A percentile compares a stretch with the other conserved stretches of the same genome.
Conservation (phyloP, 2,329 filamentous ascomycete species). For the Aspergillus glaucus region DNA sequence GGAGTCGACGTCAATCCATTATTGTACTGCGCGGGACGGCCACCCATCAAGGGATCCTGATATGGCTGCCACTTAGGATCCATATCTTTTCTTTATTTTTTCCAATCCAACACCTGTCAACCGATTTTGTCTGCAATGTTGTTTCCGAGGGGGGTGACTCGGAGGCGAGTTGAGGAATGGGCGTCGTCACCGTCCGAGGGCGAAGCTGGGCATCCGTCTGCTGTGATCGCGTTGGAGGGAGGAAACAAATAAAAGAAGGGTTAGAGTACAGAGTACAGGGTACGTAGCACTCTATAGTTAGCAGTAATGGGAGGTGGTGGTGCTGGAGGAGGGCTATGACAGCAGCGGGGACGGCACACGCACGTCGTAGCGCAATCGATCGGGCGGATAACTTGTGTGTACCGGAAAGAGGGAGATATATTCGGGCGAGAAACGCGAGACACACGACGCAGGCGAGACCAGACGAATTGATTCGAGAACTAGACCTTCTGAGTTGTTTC, state of each 20-base stretch:
- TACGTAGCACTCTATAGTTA: too few relatives aligned
- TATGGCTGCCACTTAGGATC: conserved; percentile 63
- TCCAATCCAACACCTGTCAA: conserved; percentile 3
- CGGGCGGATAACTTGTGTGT: conserved; percentile 2
- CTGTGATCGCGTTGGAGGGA: conserved; percentile 21
- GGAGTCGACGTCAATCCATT: conserved; percentile 46
- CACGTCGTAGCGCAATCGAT: conserved; percentile 20
- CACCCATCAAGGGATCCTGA: conserved; percentile 51
- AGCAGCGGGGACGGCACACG: conserved; percentile 22
- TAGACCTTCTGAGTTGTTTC: neutral
- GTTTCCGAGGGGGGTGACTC: too few relatives aligned
- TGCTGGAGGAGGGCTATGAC: conserved; percentile 11
- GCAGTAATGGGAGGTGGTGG: conserved; percentile 1
- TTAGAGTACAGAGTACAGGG: too few relatives aligned
- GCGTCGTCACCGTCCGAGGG: too few relatives aligned
- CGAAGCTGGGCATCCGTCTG: conserved; percentile 15
- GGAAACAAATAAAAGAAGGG: too few relatives aligned
- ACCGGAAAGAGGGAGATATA: neutral
- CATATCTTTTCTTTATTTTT: conserved; percentile 34
- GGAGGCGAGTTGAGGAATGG: too few relatives aligned
- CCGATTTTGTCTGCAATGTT: too few relatives aligned
- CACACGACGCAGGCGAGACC: neutral
- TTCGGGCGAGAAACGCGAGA: neutral
- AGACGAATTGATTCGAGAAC: neutral
- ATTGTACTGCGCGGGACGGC: conserved; percentile 60